Base-by-base conservation (phyloP, 208 protist species). In the Leishmania turanica region DNA sequence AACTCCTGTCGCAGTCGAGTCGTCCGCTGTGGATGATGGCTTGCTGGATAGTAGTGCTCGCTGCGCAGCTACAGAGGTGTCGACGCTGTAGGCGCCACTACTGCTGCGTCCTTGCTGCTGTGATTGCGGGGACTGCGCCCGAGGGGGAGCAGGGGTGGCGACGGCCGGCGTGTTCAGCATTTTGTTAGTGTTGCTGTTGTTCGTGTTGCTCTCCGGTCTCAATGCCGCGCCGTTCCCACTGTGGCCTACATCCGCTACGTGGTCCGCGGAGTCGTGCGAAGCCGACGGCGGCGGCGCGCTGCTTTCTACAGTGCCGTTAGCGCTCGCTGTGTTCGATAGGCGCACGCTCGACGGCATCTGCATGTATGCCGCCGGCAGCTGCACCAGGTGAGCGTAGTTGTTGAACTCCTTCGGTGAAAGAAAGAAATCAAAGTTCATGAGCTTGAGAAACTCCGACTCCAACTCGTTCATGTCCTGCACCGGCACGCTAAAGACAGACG, bases 381-480 rank as follows among this genome's bases (percentile, higher is more conserved):
- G 81, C 51, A 97, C 56, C n/a, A 88, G 58, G 24, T 79, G 76
- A 21, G 87, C 88, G 82, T 97, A 97, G 72, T 84, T 84, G 75
- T 85, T 75, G 80, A 97, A 97, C 83, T 95, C 92, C 77, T 88
- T 83, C 34, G 91, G 88, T 3, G 90, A 88, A 45, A 97, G 73
- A 65, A 95, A 95, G 21, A 96, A 86, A 69, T 97, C 91, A 77
- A 97, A 96, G 37, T 89, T 58, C 81, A 98, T 82, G 47, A 90
- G 66, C 84, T 90, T 92, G 15, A 98, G 69, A 69, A 97, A 89
- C 69, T 84, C 64, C 70, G 93, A 89, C 83, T 98, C 95, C 75
- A 96, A 71, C 17, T 88, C 64, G 83, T 98, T 97, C 82, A 98
- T 81, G 42, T 95, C 83, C 42, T 88, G 70, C 27, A 87, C 90